Evolutionary conservation across 345 rosid genomes (phyloP), one percentile per base, ranked within the genome.

Genomic region (Gossypium turneri): DNA sequence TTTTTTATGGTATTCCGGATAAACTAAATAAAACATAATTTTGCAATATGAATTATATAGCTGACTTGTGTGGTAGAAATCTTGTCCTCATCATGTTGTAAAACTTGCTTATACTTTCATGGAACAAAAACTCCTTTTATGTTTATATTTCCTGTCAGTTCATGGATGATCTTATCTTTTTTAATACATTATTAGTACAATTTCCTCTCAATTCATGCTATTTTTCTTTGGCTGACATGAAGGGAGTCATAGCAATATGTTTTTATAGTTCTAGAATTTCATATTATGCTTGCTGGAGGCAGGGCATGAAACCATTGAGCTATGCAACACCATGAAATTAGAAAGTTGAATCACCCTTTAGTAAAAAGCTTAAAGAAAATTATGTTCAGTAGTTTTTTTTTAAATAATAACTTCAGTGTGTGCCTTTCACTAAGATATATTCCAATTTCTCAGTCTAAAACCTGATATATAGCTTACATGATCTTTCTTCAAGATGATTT

Each of bases 401-500:
- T 8, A 20, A 27, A 69, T 27, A 69, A 17, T 51, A 45, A 52
- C 24, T 69, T 27, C 60, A 51, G 15, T 67, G 12, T 67, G 56
- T 67, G 57, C 57, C 45, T 51, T 51, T 51, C 44, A 51, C 45
- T 69, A 51, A 27, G 27, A 25, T 16, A 16, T 51, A 12, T 27
- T 69, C 45, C 9, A 50, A 69, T 17, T 69, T 69, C 9, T 27
- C 45, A 16, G n/a, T 27, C 22, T 69, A 69, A 50, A 27, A 24
- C 22, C 44, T 68, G 56, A 15, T 24, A 25, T 24, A 22, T 27
- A 24, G 56, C 71, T 1, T 20, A 24, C 9, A 55, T 45, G 38
- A 58, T 70, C 29, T 29, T 64, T 67, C 58, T 69, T 69, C 53
- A 44, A 44, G 67, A 74, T 70, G 51, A 44, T 74, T 74, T n/a